These are phyloP conservation scores for Leptodermis oblonga DNA, from an alignment of 257 asterid genomes.

Conservation along the genomic window DNA sequence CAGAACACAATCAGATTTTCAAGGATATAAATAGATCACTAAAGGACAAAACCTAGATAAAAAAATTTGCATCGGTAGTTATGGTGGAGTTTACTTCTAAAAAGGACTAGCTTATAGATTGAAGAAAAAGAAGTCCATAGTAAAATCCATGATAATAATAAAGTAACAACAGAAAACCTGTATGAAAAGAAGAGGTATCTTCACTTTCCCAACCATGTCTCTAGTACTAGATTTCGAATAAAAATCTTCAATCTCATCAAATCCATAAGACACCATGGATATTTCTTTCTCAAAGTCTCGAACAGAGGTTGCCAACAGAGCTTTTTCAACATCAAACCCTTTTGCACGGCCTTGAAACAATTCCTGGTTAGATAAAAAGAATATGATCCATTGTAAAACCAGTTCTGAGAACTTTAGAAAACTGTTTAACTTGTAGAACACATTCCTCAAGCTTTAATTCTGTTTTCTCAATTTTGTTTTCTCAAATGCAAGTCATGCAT, in stretches of 20 bases:
- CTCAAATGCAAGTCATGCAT: background rate
- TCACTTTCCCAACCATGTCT: conserved; percentile 66
- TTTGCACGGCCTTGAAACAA: conserved; percentile 88
- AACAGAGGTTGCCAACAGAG: conserved; percentile 62
- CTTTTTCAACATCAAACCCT: conserved; percentile 76
- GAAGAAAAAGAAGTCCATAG: background rate
- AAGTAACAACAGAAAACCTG: conserved; percentile 52
- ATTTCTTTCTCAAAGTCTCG: conserved; percentile 82
- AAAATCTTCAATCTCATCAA: conserved; percentile 59
- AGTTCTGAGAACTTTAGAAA: too few species aligned
- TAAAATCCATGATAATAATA: background rate
- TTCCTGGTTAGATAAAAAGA: conserved; percentile 48
- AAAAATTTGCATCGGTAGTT: background rate
- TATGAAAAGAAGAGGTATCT: conserved; percentile 86
- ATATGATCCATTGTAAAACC: background rate
- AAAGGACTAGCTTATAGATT: background rate
- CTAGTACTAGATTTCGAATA: conserved; percentile 83
- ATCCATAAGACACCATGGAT: conserved; percentile 84
- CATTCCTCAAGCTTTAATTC: background rate
- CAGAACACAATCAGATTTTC: background rate
- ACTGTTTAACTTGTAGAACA: background rate
- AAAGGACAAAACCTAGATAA: background rate
- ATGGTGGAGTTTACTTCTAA: background rate
- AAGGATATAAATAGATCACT: background rate
- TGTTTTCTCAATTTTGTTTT: background rate